Base-by-base conservation (phyloP, 2,329 filamentous ascomycete species). In the Gremmenia infestans region DNA sequence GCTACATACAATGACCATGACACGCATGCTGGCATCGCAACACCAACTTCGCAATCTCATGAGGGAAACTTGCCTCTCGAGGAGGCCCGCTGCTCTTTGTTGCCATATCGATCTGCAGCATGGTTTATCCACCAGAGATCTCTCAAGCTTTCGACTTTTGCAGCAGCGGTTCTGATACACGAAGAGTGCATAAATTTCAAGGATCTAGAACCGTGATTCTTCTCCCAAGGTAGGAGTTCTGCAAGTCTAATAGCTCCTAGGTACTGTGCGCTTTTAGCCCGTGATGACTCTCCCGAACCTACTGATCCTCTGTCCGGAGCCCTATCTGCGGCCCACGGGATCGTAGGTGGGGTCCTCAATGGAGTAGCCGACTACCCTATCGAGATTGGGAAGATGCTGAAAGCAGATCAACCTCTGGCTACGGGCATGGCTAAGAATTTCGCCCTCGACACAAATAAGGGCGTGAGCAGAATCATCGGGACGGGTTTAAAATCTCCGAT, bases 401-500 rank as follows among this genome's bases (percentile, higher is more conserved):
- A 60, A 12, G 45, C 48, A 23, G 57, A 61, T 12, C 49, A 56
- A 35, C 49, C 54, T n/a, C 51, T 46, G 5, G 48, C 42, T 6
- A 51, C 60, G 2, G 57, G 54, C 12, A 56, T 47, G 19, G 39
- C 28, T 48, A 17, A 48, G 19, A 53, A 56, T 14, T 63, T 63
- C 14, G 59, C 59, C 0, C 40, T 60, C 3, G 58, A 60, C 37
- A 54, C 57, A 7, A 53, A 39, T 1, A 63, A 62, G 42, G 65
- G 67, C 9, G 50, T 66, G 4, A 61, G 54, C 14, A 48, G 58
- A 3, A 63, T 64, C 11, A 50, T 67, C 1, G 62, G 60, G 4
- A 61, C 64, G 4, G 57, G 58, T 11, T 25, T 65, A 19, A 63
- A 60, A 47, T 60, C 62, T 1, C 63, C 65, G 5, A 57, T 60